Conservation (phyloP, 805 yeast species). For the Candida nemodendra region DNA sequence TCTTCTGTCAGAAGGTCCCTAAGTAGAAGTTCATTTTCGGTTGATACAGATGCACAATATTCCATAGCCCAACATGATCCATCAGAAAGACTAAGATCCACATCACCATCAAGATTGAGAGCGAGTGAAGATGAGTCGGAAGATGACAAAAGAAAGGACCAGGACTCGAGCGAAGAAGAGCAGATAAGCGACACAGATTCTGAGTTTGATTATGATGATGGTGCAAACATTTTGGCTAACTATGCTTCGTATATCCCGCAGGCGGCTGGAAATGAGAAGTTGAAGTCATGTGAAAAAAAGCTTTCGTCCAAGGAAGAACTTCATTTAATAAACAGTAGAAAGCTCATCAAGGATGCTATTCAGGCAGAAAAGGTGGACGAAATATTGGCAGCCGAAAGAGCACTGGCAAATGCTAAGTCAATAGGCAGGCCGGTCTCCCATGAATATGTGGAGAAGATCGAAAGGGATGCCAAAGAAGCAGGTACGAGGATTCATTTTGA, state of each 20-base stretch:
- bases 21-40: constrained; percentile 22
- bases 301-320: constrained; percentile 21
- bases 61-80: constrained; percentile 74
- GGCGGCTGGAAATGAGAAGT: constrained; percentile 8
- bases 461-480: constrained; percentile 32
- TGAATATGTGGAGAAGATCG: constrained; percentile 30
- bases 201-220: constrained; percentile 61
- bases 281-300: constrained; percentile 9
- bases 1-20: constrained; percentile 25
- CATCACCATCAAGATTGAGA: constrained; percentile 7
- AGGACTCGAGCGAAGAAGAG: constrained; percentile 50
- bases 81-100: constrained; percentile 51
- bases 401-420: constrained; percentile 54
- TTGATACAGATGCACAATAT: constrained; percentile 42
- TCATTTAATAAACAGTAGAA: constrained; percentile 22
- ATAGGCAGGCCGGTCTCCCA: constrained; percentile 35
- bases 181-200: constrained; percentile 59
- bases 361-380: constrained; percentile 54
- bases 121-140: constrained; percentile 18
- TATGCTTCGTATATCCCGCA: constrained; percentile 38
- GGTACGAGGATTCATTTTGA: constrained; percentile 44
- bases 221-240: constrained; percentile 57
- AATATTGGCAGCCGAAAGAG: constrained; percentile 57
- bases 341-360: constrained; percentile 42
- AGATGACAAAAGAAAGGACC: constrained; percentile 5